Evolutionary conservation across 345 rosid genomes (phyloP).

Genomic region (Chamaenerion angustifolium): DNA sequence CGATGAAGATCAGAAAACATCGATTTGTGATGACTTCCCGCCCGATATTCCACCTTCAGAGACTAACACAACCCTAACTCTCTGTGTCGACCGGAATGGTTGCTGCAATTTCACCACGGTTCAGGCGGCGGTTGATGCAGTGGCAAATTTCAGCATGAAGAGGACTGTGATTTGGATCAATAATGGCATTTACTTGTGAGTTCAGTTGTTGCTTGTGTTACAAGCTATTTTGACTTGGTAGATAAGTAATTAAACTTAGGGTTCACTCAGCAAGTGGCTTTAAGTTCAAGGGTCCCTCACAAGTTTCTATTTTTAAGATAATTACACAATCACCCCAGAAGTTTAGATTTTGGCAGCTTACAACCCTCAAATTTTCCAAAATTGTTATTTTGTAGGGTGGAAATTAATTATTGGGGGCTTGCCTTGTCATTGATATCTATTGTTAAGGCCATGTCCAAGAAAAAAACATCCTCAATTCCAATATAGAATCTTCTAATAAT

Average conservation of each 20-base stretch:
- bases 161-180: constrained; percentile 68
- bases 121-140: constrained; percentile 65
- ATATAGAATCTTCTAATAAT: no score
- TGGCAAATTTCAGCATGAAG: constrained; percentile 37
- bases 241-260: neutral
- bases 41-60: constrained; percentile 52
- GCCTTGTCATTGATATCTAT: no score
- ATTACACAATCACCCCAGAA: no score
- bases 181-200: constrained; percentile 78
- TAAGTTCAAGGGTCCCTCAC: no score
- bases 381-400: no score
- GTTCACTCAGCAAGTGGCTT: no score
- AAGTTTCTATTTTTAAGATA: no score
- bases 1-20: constrained; percentile 11
- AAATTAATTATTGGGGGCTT: no score
- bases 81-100: constrained; percentile 70
- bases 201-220: neutral
- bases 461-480: no score
- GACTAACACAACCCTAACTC: constrained; percentile 40
- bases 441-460: no score
- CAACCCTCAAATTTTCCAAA: no score
- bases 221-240: neutral
- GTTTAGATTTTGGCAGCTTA: no score
- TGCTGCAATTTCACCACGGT: constrained; percentile 82
- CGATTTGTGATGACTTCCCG: constrained; percentile 65